Percentiles rank a stretch among this genome's conserved stretches.
phyloP scores from a whole-genome alignment of 805 yeast genomes.

The Yamadazyma endophytica region DNA sequence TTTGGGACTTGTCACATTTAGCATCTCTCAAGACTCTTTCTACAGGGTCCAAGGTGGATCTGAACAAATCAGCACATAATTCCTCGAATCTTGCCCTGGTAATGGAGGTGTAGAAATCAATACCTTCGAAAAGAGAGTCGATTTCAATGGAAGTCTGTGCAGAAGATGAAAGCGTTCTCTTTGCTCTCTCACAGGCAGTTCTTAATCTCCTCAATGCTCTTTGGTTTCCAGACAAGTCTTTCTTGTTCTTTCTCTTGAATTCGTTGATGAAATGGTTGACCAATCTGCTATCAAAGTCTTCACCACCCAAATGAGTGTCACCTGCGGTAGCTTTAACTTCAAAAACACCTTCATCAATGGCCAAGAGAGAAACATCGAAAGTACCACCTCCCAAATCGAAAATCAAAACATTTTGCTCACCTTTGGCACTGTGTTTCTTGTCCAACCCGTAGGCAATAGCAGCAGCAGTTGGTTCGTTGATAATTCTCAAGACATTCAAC shows the following conservation, averaged over 20 bases:
- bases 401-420: constrained; percentile 83
- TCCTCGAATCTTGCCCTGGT: constrained; percentile 99
- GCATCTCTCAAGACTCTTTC: constrained; percentile 94
- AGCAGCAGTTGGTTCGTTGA: constrained; percentile 44
- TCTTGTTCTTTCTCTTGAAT: constrained; percentile 89
- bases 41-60: constrained; percentile 92
- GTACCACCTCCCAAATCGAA: constrained; percentile 98
- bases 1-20: constrained; percentile 78
- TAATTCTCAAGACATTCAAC: constrained; percentile 40
- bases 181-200: constrained; percentile 98
- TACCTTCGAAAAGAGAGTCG: constrained; percentile 91
- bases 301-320: constrained; percentile 98
- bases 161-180: constrained; percentile 92
- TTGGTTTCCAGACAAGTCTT: constrained; percentile 75
- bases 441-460: constrained; percentile 45
- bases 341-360: constrained; percentile 88
- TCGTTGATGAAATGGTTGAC: constrained; percentile 87
- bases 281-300: constrained; percentile 88
- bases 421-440: constrained; percentile 47
- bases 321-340: constrained; percentile 94
- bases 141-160: constrained; percentile 95
- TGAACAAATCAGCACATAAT: constrained; percentile 86
- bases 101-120: constrained; percentile 91
- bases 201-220: constrained; percentile 90
- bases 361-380: constrained; percentile 82